phyloP scores from a whole-genome alignment of 306 rosid genomes.

The Fragaria iinumae region DNA sequence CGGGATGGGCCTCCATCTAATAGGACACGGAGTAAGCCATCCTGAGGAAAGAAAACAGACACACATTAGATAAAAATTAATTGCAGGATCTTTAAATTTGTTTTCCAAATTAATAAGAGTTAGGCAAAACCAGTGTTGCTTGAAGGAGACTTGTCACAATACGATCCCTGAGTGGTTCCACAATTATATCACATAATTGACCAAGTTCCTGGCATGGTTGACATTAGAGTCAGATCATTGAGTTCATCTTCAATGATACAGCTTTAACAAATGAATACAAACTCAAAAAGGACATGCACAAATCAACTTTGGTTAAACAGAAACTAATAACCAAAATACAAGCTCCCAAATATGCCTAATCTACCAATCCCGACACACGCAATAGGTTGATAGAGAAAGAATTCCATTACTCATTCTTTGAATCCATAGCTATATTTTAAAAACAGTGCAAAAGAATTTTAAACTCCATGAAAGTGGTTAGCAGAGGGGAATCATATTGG shows the following conservation, averaged over 20 bases:
- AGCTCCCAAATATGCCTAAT: neutral
- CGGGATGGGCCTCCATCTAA: conserved; percentile 91
- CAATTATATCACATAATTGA: conserved; percentile 81
- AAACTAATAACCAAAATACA: neutral
- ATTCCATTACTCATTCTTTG: neutral
- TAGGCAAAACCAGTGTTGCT: conserved; percentile 75
- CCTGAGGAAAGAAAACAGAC: conserved; percentile 45
- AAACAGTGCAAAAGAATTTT: neutral
- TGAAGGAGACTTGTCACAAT: conserved; percentile 98
- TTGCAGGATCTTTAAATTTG: conserved; percentile 12
- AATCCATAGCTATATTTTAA: neutral
- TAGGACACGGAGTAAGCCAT: conserved; percentile 88
- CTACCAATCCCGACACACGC: neutral
- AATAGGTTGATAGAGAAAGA: neutral
- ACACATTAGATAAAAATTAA: neutral
- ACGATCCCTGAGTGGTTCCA: conserved; percentile 95
- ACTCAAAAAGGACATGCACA: neutral
- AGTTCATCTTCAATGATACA: neutral
- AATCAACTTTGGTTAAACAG: neutral
- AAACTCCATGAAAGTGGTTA: neutral
- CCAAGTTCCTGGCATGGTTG: conserved; percentile 67
- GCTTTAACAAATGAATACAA: neutral
- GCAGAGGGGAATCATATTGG: neutral
- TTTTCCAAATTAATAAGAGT: conserved; percentile 19
- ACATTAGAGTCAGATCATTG: conserved; percentile 11